Base-by-base conservation (phyloP, 2,329 filamentous ascomycete genomes). In the Botrytis cinerea region DNA sequence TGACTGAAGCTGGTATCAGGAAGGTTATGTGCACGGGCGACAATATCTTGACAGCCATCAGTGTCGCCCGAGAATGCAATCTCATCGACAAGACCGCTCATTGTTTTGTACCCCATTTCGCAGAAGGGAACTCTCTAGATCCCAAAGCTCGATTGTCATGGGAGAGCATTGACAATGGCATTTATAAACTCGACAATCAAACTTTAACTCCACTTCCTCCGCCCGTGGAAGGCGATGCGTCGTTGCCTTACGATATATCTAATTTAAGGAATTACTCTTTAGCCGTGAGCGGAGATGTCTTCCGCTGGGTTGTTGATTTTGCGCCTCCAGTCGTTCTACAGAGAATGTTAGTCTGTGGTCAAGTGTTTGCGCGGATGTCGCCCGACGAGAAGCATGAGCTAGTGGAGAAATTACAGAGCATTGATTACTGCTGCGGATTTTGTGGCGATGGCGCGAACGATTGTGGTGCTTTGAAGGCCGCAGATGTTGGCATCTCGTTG, bases 301-400 rank as follows among this genome's bases (percentile, higher is more conserved):
- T 99, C 83, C 91, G 96, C 75, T 99, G 96, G 96, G 90, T 98
- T 69, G 87, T 99, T 68, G 95, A 99, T 83, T 98, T 91, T 82
- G 95, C 93, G 0, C 90, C 92, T 0, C 89, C 93, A n/a, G 90
- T 93, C 72, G 87, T 97, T 0, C 85, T 98, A 48, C 90, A 91
- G 74, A 86, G 89, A 77, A 95, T 98, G 91, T 92, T 99, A 72
- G 91, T 97, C 51, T 89, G 89, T 71, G 95, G 95, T 40, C 95
- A 96, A 82, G 94, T 99, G 1, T 99, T 97, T 82, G 97, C 96
- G 6, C 92, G 96, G 78, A 99, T 99, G 96, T 98, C 95, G 2
- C 97, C 96, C 0, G 97, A 99, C 81, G 96, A 99, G 82, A 99
- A 99, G 82, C 95, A 98, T 80, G 97, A 99, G 82, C 86, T 99